These are phyloP conservation scores for Micractinium conductrix DNA, from an alignment of 139 green algal species.

Conservation along the genomic window DNA sequence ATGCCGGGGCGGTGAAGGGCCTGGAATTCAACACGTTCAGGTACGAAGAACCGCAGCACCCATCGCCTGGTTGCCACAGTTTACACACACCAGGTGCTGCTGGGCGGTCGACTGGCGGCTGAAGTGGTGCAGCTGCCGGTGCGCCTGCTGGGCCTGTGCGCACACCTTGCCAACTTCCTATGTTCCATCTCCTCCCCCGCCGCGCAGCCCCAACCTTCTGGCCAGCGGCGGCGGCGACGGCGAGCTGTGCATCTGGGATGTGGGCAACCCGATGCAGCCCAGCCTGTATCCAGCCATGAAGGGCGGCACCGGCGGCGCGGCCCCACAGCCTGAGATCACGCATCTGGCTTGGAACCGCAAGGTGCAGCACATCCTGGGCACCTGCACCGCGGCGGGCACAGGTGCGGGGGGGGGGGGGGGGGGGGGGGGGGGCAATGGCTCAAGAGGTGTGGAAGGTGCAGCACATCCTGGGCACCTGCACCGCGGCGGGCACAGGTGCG, in stretches of 20 bases:
- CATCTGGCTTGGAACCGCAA: constrained; percentile 95
- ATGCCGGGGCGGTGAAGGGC: constrained; percentile 77
- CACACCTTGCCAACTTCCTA: no score
- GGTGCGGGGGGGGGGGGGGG: no score
- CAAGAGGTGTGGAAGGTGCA: constrained; percentile 69
- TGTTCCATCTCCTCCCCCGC: no score
- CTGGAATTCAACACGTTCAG: constrained; percentile 94
- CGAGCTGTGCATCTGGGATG: constrained; percentile 97
- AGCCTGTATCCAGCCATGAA: constrained; percentile 70
- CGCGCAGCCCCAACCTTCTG: constrained; percentile 86
- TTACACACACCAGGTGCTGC: no score
- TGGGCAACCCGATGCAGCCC: constrained; percentile 82
- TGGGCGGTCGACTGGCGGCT: no score
- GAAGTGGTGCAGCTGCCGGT: no score
- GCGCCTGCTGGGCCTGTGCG: no score
- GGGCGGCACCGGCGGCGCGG: constrained; percentile 19
- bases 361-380: constrained; percentile 97
- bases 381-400: constrained; percentile 63
- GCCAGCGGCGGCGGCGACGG: constrained; percentile 90
- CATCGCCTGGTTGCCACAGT: no score
- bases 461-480: constrained; percentile 93
- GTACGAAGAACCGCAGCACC: no score
- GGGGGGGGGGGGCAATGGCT: no score
- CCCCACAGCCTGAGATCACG: constrained; percentile 75
- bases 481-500: constrained; percentile 44